A percentile compares a stretch with the other conserved stretches of the same genome.
These are phyloP conservation scores for Chlorella sp. DNA, from an alignment of 139 green algal genomes.

Conservation along the genomic window DNA sequence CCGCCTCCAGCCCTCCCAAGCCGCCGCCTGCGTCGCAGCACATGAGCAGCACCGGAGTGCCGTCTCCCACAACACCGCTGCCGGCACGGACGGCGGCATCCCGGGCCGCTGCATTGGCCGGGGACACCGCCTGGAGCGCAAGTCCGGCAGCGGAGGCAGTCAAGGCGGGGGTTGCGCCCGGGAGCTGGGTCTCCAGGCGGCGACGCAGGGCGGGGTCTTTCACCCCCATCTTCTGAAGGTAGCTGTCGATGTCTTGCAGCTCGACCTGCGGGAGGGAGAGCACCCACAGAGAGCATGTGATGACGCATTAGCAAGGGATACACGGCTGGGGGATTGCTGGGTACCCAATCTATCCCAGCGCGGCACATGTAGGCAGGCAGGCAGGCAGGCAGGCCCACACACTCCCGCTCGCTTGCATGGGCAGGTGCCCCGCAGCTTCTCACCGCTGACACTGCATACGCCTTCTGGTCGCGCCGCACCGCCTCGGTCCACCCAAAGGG, in stretches of 20 bases:
- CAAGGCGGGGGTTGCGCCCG: constrained; percentile 15
- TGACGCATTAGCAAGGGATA: too few species aligned
- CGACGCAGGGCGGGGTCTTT: constrained; percentile 50
- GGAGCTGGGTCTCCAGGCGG: constrained; percentile 51
- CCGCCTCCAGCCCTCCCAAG: constrained; percentile 44
- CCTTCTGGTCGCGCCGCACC: constrained; percentile 20
- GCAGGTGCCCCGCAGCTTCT: neutral
- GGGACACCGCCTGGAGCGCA: neutral
- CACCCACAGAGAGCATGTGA: neutral
- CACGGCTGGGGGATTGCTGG: too few species aligned
- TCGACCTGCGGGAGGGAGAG: constrained; percentile 49
- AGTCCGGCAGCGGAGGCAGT: neutral
- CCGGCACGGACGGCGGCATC: neutral
- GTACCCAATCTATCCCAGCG: too few species aligned
- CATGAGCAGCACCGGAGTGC: constrained; percentile 41
- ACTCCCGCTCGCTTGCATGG: too few species aligned
- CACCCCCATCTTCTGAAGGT: constrained; percentile 87
- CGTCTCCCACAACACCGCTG: too few species aligned
- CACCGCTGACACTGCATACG: constrained; percentile 40
- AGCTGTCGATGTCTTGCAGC: constrained; percentile 74
- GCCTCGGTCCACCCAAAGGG: constrained; percentile 65
- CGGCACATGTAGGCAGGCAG: too few species aligned
- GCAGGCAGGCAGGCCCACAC: too few species aligned
- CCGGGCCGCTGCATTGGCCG: constrained; percentile 22
- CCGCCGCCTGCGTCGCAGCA: constrained; percentile 51